phyloP scores from a whole-genome alignment of 2,329 filamentous ascomycete species.

The Elsinoe arachidis region DNA sequence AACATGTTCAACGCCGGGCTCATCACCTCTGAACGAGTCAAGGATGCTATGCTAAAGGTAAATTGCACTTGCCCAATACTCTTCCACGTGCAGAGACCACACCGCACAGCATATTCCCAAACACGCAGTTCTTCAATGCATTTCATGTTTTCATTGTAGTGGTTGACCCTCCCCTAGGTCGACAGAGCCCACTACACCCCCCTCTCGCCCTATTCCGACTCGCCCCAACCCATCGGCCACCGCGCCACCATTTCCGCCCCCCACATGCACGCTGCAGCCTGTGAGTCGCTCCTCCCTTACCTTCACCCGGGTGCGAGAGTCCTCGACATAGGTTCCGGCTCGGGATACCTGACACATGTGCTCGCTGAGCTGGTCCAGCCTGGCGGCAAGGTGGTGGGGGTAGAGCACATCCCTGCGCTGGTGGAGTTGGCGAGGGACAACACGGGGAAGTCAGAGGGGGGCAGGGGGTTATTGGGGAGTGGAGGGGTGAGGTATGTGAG shows the following conservation, averaged over 20 bases:
- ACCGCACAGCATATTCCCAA: background rate
- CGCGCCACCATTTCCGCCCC: constrained; percentile 62
- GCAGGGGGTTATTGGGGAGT: constrained; percentile 49
- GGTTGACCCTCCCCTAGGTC: constrained; percentile 46
- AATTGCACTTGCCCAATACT: constrained; percentile 14
- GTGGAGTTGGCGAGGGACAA: constrained; percentile 35
- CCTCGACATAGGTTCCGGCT: constrained; percentile 42
- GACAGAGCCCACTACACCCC: constrained; percentile 82
- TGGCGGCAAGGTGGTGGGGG: constrained; percentile 36
- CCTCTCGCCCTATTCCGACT: constrained; percentile 60
- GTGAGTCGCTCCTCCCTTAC: constrained; percentile 52
- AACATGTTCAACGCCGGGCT: constrained; percentile 66
- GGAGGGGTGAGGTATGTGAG: constrained; percentile 63
- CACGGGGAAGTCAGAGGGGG: constrained; percentile 35
- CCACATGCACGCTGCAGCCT: constrained; percentile 62
- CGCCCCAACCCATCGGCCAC: constrained; percentile 59
- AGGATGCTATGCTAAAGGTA: constrained; percentile 70
- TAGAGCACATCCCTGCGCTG: constrained; percentile 42
- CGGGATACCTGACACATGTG: constrained; percentile 76
- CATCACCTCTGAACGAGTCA: constrained; percentile 63
- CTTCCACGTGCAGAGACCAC: background rate
- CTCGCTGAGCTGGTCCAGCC: constrained; percentile 65
- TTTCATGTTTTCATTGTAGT: background rate
- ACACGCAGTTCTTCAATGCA: background rate
- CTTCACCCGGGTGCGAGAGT: constrained; percentile 44